Conservation (phyloP, 306 rosid genomes). For the Cicer judaicum region DNA sequence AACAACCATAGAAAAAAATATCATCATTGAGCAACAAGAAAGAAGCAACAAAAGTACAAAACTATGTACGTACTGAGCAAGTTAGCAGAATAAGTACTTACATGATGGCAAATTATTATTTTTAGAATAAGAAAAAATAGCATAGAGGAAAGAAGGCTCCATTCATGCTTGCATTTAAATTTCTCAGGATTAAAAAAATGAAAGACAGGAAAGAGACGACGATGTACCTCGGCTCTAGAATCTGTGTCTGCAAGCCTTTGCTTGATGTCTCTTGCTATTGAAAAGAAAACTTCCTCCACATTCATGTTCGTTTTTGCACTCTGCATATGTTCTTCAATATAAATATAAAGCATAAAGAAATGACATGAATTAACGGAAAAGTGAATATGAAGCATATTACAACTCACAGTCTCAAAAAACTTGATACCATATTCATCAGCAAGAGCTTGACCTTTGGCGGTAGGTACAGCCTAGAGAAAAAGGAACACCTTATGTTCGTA, state of each 20-base stretch:
- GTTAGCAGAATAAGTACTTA: not conserved
- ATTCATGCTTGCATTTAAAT: not conserved
- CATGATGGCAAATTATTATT: conserved; percentile 5
- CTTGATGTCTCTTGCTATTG: conserved; percentile 80
- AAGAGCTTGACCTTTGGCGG: conserved; percentile 89
- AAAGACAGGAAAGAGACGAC: conserved; percentile 14
- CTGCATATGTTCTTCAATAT: conserved; percentile 51
- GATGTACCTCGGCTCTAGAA: conserved; percentile 66
- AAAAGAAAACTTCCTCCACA: conserved; percentile 91
- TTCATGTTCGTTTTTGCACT: conserved; percentile 92
- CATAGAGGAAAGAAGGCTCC: not conserved
- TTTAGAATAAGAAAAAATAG: not conserved
- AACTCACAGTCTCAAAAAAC: conserved; percentile 87
- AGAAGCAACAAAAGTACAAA: conserved; percentile 24
- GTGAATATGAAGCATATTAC: conserved; percentile 29
- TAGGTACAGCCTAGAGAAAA: conserved; percentile 73
- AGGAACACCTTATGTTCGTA: not conserved
- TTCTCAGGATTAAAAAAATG: not conserved
- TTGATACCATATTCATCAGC: conserved; percentile 92
- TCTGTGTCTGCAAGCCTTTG: conserved; percentile 84
- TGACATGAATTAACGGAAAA: conserved; percentile 21
- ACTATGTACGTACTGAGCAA: conserved; percentile 12
- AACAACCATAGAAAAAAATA: conserved; percentile 35
- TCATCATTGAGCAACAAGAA: conserved; percentile 28
- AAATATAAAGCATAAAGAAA: conserved; percentile 34